Evolutionary conservation across 2,329 filamentous ascomycete genomes (phyloP), one percentile per base, ranked within the genome.

Genomic region (Parastagonospora nodorum): DNA sequence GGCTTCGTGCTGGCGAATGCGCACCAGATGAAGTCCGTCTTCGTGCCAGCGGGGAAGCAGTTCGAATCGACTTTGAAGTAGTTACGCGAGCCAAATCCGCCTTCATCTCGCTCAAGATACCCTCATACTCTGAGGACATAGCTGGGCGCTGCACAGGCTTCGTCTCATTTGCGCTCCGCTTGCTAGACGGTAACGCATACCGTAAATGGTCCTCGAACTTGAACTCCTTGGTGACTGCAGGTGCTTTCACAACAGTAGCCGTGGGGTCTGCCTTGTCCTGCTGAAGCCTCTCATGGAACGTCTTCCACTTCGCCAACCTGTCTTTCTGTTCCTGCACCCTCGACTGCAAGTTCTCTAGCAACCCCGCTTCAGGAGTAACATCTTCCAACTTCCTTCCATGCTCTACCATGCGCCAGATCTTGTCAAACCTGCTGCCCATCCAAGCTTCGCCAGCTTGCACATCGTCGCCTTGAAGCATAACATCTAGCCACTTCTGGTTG

Each of bases 281-380:
- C 31, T 57, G 56, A 30, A 73, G 43, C 42, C 57, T 78, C 74
- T 54, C 83, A 78, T 77, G 75, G 54, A 91, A 90, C n/a, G 78
- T 79, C 60, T 88, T 82, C 92, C 91, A 96, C 69, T 82, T 86
- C 45, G 84, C 80, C 27, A 96, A 72, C 33, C 91, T 83, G 38
- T 82, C 80, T 46, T 82, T 82, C 61, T 96, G 91, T 6, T 82
- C 77, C 37, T 79, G 77, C 0, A 94, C 83, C 11, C 90, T 82
- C 15, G 74, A 73, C 46, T 93, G 88, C 5, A 97, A 75, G 64
- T 92, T 86, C 54, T 89, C 82, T 15, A 96, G 66, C 1, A 92
- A 73, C 0, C 85, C 84, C 6, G 68, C 64, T 8, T 76, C 68
- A 4, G 69, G 65, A 9, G 79, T 77, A 48, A 87, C 82, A 8